phyloP scores from a whole-genome alignment of 164 flowering plant genomes.

The Sextonia rubra region DNA sequence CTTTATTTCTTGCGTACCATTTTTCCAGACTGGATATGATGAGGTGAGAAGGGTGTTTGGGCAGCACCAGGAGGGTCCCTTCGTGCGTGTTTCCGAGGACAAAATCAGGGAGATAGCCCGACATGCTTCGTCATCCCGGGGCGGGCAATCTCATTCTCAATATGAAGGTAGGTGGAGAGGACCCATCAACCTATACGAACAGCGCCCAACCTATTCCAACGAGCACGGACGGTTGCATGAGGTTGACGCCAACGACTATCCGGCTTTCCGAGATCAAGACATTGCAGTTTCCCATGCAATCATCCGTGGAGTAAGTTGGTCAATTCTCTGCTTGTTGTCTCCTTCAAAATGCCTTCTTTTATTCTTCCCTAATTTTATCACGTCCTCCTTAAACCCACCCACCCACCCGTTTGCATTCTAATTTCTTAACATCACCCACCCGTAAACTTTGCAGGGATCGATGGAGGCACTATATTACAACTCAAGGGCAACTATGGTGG shows the following conservation, averaged over 20 bases:
- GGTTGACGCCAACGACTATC: constrained; percentile 21
- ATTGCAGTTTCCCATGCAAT: constrained; percentile 26
- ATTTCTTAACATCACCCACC: too few species aligned
- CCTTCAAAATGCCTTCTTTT: not conserved
- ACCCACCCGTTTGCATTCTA: too few species aligned
- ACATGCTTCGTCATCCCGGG: constrained; percentile 15
- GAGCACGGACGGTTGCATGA: constrained; percentile 28
- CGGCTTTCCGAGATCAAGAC: constrained; percentile 32
- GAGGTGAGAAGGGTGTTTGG: constrained; percentile 27
- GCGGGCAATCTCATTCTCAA: constrained; percentile 33
- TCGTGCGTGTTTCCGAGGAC: constrained; percentile 38
- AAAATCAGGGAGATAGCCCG: constrained; percentile 29
- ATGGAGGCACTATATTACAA: constrained; percentile 43
- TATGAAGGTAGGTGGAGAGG: constrained; percentile 10
- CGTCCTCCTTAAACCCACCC: too few species aligned
- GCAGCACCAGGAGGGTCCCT: constrained; percentile 24
- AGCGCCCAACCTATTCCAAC: constrained; percentile 28
- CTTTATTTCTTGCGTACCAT: not conserved
- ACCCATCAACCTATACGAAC: constrained; percentile 30
- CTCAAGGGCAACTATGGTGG: constrained; percentile 27
- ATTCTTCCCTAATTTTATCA: too few species aligned
- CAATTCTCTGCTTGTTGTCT: not conserved
- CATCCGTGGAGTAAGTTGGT: constrained; percentile 29
- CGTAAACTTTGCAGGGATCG: constrained; percentile 21
- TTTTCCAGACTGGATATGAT: constrained; percentile 30